A percentile compares a stretch with the other conserved stretches of the same genome.
Conservation (phyloP, 371 early-diverging fungal genomes). For the Basidiobolus meristosporus region DNA sequence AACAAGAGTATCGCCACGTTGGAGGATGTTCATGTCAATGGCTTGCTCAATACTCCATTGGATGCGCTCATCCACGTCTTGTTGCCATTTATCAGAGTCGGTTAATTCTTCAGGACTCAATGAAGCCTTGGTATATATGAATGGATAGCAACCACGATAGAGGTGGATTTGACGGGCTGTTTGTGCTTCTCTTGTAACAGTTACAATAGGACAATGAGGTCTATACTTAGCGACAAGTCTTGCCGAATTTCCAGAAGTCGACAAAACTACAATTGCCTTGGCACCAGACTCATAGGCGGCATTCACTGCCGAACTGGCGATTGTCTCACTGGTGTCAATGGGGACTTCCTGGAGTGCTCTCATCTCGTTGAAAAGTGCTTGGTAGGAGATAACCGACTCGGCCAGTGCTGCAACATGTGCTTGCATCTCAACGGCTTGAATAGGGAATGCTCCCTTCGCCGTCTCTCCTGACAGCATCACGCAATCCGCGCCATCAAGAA, state of each 20-base stretch:
- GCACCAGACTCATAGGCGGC: slow-evolving; percentile 73
- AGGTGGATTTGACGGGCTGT: slow-evolving; percentile 78
- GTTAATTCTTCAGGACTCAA: no score
- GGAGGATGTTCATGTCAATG: slow-evolving; percentile 25
- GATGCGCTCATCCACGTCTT: slow-evolving; percentile 64
- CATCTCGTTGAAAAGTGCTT: slow-evolving; percentile 60
- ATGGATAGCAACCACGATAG: slow-evolving; percentile 83
- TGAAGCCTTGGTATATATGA: slow-evolving; percentile 48
- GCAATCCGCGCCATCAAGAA: slow-evolving; percentile 95
- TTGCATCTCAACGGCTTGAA: slow-evolving; percentile 61
- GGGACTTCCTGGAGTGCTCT: slow-evolving; percentile 51
- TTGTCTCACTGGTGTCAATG: slow-evolving; percentile 73
- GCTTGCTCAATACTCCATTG: slow-evolving; percentile 47
- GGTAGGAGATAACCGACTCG: slow-evolving; percentile 58
- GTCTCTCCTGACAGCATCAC: slow-evolving; percentile 99
- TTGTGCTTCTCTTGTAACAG: slow-evolving; percentile 63
- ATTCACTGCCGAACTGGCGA: slow-evolving; percentile 86
- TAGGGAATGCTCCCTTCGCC: slow-evolving; percentile 76
- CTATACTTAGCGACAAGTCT: slow-evolving; percentile 88
- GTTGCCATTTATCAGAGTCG: slow-evolving; percentile 31
- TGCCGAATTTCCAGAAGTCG: slow-evolving; percentile 68
- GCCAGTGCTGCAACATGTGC: slow-evolving; percentile 50
- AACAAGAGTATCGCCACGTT: slow-evolving; percentile 48
- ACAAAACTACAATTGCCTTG: slow-evolving; percentile 39
- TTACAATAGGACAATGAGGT: slow-evolving; percentile 78